Conservation (phyloP, 805 yeast genomes). For the Myxozyma udenii region DNA sequence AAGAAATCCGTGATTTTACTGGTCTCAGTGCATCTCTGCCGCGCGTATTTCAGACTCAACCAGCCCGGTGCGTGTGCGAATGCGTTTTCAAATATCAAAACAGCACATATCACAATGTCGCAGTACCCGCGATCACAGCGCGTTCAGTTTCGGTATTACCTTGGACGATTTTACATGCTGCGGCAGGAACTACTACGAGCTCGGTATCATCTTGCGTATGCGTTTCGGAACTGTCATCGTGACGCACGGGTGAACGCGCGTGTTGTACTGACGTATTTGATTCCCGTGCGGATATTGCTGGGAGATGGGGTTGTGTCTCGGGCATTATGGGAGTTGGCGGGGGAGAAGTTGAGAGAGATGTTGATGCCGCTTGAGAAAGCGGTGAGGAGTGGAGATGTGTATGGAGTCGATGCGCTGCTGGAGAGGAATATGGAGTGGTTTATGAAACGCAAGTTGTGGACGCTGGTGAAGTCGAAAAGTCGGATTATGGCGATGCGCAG, state of each 20-base stretch:
- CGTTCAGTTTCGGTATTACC: conserved; percentile 54
- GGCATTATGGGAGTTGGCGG: conserved; percentile 26
- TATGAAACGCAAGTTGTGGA: conserved; percentile 31
- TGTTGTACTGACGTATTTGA: conserved; percentile 46
- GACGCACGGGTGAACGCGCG: conserved; percentile 39
- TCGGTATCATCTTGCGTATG: conserved; percentile 55
- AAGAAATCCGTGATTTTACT: conserved; percentile 53
- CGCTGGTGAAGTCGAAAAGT: conserved; percentile 34
- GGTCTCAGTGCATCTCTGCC: conserved; percentile 54
- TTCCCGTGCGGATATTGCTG: conserved; percentile 53
- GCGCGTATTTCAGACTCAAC: conserved; percentile 48
- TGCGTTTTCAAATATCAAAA: conserved; percentile 57
- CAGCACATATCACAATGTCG: conserved; percentile 42
- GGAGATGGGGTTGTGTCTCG: conserved; percentile 49
- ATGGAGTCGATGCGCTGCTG: conserved; percentile 39
- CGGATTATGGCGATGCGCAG: conserved; percentile 36
- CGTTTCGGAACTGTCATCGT: conserved; percentile 45
- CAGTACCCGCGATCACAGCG: conserved; percentile 48
- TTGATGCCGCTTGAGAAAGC: conserved; percentile 43
- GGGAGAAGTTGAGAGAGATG: conserved; percentile 35
- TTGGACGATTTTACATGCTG: conserved; percentile 55
- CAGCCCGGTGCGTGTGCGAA: conserved; percentile 41
- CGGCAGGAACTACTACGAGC: conserved; percentile 53
- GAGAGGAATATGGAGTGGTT: conserved; percentile 35
- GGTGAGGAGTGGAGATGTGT: conserved; percentile 47